A percentile compares a stretch with the other conserved stretches of the same genome.
phyloP scores from a whole-genome alignment of 257 asterid genomes.

The Agastache rugosa region DNA sequence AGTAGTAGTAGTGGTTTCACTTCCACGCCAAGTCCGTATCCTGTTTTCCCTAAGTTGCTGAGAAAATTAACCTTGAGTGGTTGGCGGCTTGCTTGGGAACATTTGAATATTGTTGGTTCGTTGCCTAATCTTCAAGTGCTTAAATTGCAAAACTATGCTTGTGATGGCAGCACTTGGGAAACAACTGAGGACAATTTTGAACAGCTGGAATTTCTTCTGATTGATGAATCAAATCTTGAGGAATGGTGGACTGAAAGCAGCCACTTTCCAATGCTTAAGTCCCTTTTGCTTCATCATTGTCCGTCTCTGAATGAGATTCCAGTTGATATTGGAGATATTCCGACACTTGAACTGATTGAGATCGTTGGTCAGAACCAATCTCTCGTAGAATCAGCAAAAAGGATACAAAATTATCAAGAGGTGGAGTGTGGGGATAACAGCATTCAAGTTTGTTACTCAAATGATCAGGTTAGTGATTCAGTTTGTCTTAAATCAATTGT shows the following conservation, averaged over 20 bases:
- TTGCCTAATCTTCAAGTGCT: conserved; percentile 33
- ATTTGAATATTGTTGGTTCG: not conserved
- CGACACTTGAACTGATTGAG: not conserved
- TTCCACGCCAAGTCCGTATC: not conserved
- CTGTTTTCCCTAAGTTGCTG: not conserved
- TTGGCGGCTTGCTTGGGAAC: conserved; percentile 5
- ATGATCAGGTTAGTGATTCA: too few relatives aligned
- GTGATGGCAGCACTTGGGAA: not conserved
- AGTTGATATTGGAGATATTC: not conserved
- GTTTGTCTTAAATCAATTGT: too few relatives aligned
- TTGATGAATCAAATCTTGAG: not conserved
- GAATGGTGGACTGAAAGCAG: not conserved
- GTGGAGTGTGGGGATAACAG: not conserved
- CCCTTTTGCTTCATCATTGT: not conserved
- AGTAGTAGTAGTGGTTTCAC: too few relatives aligned
- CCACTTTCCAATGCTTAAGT: conserved; percentile 19
- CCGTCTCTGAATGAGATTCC: not conserved
- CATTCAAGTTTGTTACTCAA: not conserved
- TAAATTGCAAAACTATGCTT: not conserved
- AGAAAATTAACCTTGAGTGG: conserved; percentile 13
- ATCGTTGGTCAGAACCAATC: not conserved
- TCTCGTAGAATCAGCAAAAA: not conserved
- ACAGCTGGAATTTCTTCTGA: not conserved
- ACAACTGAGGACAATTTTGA: not conserved
- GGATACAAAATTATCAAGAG: not conserved